These are phyloP conservation scores for Xylona heveae DNA, from an alignment of 495 filamentous ascomycete genomes.

Conservation along the genomic window DNA sequence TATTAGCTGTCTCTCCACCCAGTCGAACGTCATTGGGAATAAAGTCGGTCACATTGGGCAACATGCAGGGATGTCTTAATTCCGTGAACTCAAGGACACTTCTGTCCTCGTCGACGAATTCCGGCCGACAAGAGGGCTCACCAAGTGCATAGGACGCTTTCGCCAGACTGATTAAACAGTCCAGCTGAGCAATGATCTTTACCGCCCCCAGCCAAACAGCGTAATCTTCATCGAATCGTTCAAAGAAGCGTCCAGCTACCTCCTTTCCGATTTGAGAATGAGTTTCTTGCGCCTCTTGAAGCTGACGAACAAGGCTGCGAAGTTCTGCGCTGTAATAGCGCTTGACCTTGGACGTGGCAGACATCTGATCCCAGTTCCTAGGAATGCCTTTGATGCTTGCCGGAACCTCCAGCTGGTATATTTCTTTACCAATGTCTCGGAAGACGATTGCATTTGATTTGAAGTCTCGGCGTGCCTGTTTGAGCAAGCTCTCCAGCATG, in stretches of 20 bases:
- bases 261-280: conserved; percentile 85
- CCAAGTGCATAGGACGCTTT: conserved; percentile 71
- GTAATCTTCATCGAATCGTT: conserved; percentile 75
- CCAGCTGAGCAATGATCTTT: conserved; percentile 71
- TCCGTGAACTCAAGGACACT: conserved; percentile 81
- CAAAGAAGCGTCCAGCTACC: conserved; percentile 63
- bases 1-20: conserved; percentile 57
- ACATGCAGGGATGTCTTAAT: conserved; percentile 85
- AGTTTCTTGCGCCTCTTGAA: conserved; percentile 87
- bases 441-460: conserved; percentile 51
- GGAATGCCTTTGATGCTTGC: conserved; percentile 66
- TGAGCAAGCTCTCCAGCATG: conserved; percentile 50
- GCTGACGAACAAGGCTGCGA: conserved; percentile 53
- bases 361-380: conserved; percentile 87
- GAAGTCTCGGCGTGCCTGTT: conserved; percentile 44
- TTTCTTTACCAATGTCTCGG: conserved; percentile 84
- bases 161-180: conserved; percentile 83
- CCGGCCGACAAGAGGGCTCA: conserved; percentile 68
- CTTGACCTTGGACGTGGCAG: conserved; percentile 71
- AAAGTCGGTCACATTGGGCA: conserved; percentile 74
- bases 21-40: conserved; percentile 91
- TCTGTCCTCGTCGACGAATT: conserved; percentile 63
- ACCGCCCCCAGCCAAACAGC: conserved; percentile 71
- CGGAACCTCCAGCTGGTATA: conserved; percentile 88
- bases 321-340: conserved; percentile 86